Conservation (phyloP, 1,139 yeast species). For the Scheffersomyces stambukii region DNA sequence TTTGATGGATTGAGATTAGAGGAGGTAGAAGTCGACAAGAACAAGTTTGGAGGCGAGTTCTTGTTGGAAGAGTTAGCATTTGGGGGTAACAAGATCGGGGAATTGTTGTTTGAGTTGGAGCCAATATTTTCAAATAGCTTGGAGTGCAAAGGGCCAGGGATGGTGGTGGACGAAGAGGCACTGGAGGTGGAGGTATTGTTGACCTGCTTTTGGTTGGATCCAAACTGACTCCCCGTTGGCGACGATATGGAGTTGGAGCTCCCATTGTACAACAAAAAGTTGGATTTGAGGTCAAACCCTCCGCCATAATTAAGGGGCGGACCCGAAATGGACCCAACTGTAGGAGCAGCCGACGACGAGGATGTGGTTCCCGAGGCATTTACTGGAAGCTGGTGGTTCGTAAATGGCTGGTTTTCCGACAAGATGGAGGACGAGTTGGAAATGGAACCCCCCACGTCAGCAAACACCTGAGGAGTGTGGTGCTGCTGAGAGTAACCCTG, state of each 20-base stretch:
- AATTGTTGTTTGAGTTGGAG: slow-evolving; percentile 11
- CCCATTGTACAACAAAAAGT: slow-evolving; percentile 17
- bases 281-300: slow-evolving; percentile 8
- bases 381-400: too few relatives aligned
- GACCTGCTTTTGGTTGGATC: slow-evolving; percentile 5
- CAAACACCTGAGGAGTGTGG: slow-evolving; percentile 11
- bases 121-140: slow-evolving; percentile 15
- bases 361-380: too few relatives aligned
- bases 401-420: slow-evolving; percentile 4
- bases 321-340: too few relatives aligned
- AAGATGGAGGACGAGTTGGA: slow-evolving; percentile 4
- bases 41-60: slow-evolving; percentile 25
- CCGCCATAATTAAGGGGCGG: slow-evolving; percentile 2
- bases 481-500: slow-evolving; percentile 4
- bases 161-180: slow-evolving; percentile 9
- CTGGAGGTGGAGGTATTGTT: slow-evolving; percentile 2
- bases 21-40: slow-evolving; percentile 14
- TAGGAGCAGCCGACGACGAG: too few relatives aligned
- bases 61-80: slow-evolving; percentile 10
- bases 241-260: slow-evolving; percentile 21
- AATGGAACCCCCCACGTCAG: slow-evolving; percentile 5
- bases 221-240: slow-evolving; percentile 12
- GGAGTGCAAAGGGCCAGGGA: slow-evolving; percentile 13
- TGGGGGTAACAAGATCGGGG: slow-evolving; percentile 17
- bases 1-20: too few relatives aligned